These are phyloP conservation scores for Akanthomyces muscarius DNA, from an alignment of 2,329 filamentous ascomycete genomes.

Conservation along the genomic window DNA sequence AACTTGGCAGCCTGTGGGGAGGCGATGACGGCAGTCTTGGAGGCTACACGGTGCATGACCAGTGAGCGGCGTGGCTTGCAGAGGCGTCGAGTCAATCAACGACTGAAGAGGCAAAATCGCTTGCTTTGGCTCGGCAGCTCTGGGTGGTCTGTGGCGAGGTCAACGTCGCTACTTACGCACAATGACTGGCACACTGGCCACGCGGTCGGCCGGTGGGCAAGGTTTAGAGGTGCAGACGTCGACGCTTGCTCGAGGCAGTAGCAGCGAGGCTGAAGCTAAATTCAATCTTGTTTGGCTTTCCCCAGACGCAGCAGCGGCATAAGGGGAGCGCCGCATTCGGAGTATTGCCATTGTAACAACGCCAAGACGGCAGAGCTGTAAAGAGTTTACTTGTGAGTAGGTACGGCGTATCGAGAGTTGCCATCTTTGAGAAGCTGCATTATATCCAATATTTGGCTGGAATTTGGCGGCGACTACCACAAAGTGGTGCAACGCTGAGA, in stretches of 20 bases:
- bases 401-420: not conserved
- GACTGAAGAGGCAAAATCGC: not conserved
- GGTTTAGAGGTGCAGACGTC: constrained; percentile 3
- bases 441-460: constrained; percentile 10
- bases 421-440: not conserved
- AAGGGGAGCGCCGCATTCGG: not conserved
- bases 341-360: not conserved
- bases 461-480: not conserved
- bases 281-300: not conserved
- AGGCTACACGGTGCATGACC: not conserved
- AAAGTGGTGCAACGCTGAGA: constrained; percentile 1
- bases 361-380: not conserved
- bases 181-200: not conserved
- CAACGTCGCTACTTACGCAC: not conserved
- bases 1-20: constrained; percentile 3
- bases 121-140: constrained; percentile 2
- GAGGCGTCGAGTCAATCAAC: not conserved
- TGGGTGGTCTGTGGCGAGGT: not conserved
- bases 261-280: not conserved
- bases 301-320: not conserved
- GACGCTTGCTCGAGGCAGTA: not conserved
- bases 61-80: not conserved
- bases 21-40: not conserved
- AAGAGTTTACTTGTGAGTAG: not conserved
- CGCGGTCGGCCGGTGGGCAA: not conserved